phyloP scores from a whole-genome alignment of 164 flowering plant genomes.

The Liriodendron chinense region DNA sequence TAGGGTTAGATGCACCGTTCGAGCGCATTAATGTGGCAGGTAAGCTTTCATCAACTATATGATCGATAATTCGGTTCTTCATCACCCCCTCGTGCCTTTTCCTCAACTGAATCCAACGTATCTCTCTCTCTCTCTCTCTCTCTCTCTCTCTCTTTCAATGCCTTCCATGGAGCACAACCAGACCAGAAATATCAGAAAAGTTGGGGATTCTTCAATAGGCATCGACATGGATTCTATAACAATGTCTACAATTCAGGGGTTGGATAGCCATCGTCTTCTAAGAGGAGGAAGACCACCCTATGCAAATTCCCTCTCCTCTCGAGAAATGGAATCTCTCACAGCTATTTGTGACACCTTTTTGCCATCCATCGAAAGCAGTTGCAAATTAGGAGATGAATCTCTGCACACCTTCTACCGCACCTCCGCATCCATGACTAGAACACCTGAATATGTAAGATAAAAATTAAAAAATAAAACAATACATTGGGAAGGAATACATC shows the following conservation, averaged over 20 bases:
- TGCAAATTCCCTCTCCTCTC: conserved; percentile 23
- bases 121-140: not conserved
- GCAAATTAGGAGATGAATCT: conserved; percentile 14
- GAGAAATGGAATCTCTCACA: conserved; percentile 57
- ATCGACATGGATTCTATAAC: not conserved
- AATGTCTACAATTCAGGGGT: not conserved
- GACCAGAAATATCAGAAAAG: not conserved
- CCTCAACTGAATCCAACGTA: not conserved
- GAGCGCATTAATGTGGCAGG: not conserved
- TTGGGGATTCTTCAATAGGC: not conserved
- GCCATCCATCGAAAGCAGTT: conserved; percentile 34
- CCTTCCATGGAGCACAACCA: not conserved
- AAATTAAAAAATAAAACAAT: not conserved
- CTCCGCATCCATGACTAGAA: conserved; percentile 67
- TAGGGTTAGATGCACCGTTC: not conserved
- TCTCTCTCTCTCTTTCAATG: not conserved
- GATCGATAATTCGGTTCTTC: not conserved
- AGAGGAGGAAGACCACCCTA: conserved; percentile 12
- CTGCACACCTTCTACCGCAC: conserved; percentile 39
- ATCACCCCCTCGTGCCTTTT: not conserved
- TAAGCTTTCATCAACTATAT: not conserved
- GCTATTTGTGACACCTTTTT: conserved; percentile 66
- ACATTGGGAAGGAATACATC: not conserved
- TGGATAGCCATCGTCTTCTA: conserved; percentile 8
- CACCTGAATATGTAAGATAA: conserved; percentile 53